A percentile compares a stretch with the other conserved stretches of the same genome.
phyloP scores from a whole-genome alignment of 2,329 filamentous ascomycete genomes.

The Leptographium lundbergii region DNA sequence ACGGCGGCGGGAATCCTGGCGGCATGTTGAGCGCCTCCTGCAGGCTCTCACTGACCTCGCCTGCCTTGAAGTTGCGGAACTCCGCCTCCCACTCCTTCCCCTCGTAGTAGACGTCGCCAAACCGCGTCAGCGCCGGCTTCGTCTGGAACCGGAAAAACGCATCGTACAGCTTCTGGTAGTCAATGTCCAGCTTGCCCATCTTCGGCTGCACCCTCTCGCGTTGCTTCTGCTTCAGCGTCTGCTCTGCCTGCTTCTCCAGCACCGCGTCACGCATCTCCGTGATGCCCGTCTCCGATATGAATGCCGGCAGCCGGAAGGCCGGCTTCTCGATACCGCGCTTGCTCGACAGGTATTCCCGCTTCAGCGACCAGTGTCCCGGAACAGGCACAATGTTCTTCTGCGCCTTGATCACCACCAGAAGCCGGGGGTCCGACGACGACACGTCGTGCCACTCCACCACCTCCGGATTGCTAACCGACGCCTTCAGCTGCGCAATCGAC shows the following conservation, averaged over 20 bases:
- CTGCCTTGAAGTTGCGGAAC: constrained; percentile 76
- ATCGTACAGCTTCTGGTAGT: constrained; percentile 96
- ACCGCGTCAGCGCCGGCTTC: constrained; percentile 85
- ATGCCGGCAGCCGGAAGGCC: constrained; percentile 83
- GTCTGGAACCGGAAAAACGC: constrained; percentile 97
- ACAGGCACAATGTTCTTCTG: constrained; percentile 94
- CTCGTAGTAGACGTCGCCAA: constrained; percentile 98
- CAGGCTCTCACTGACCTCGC: constrained; percentile 77
- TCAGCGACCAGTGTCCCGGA: constrained; percentile 86
- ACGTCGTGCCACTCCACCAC: constrained; percentile 97
- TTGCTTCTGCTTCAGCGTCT: constrained; percentile 88
- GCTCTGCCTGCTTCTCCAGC: constrained; percentile 87
- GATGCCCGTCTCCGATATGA: constrained; percentile 95
- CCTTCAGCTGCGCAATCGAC: constrained; percentile 87
- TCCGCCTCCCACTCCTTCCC: constrained; percentile 98
- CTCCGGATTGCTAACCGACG: constrained; percentile 79
- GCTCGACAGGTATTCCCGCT: constrained; percentile 92
- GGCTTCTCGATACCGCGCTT: constrained; percentile 96
- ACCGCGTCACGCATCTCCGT: constrained; percentile 96
- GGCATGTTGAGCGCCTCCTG: constrained; percentile 92
- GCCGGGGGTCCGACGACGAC: constrained; percentile 74
- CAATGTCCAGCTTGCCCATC: constrained; percentile 94
- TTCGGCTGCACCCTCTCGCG: constrained; percentile 88
- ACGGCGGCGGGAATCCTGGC: constrained; percentile 83
- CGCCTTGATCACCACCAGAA: constrained; percentile 89